Evolutionary conservation across 768 basidiomycete genomes (phyloP).

Genomic region (Boletus edulis): DNA sequence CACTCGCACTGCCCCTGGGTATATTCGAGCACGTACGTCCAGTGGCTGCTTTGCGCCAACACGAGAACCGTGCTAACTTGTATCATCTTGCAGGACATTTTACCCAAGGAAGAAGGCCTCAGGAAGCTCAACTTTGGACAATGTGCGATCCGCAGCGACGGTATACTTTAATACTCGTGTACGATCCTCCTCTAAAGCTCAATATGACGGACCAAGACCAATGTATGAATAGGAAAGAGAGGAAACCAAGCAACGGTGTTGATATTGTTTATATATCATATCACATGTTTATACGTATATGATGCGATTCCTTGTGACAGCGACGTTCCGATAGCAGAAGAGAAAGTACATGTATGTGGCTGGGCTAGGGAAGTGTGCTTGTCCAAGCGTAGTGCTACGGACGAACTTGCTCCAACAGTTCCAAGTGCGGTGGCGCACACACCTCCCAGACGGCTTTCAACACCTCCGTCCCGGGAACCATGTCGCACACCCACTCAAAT

Average conservation of each 20-base stretch:
- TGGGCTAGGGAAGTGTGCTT: no score
- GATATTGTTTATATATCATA: neutral
- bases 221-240: neutral
- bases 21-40: conserved; percentile 68
- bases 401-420: conserved; percentile 9
- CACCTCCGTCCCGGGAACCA: conserved; percentile 22
- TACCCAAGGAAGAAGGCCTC: conserved; percentile 63
- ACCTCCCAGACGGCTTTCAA: conserved; percentile 32
- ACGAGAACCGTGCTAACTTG: neutral
- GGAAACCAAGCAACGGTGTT: neutral
- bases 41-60: neutral
- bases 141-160: conserved; percentile 65
- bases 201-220: neutral
- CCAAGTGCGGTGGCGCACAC: conserved; percentile 21
- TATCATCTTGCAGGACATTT: conserved; percentile 49
- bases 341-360: no score
- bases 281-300: neutral
- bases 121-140: conserved; percentile 59
- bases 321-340: neutral
- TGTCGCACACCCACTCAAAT: conserved; percentile 31
- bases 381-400: neutral
- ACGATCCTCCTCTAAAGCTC: neutral
- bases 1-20: conserved; percentile 68
- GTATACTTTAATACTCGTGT: conserved; percentile 18
- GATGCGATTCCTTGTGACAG: neutral